Evolutionary conservation across 2,329 filamentous ascomycete species (phyloP).

Genomic region (Pseudogymnoascus sp.): DNA sequence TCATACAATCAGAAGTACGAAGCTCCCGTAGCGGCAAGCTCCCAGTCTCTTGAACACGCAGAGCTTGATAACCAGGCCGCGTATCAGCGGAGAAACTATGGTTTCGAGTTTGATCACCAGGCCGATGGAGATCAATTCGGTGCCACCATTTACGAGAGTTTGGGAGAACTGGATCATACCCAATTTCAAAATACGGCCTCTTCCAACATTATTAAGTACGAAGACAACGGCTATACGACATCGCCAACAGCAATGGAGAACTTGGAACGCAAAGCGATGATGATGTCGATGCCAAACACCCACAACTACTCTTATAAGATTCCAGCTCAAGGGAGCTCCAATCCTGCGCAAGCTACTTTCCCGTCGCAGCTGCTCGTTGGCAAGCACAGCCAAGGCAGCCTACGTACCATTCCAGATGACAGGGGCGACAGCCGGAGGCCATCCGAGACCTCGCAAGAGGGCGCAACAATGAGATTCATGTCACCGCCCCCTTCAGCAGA

Average conservation of each 20-base stretch:
- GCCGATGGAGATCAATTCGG: not conserved
- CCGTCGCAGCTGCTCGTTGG: constrained; percentile 5
- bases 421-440: not conserved
- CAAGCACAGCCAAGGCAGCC: not conserved
- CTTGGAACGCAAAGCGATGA: not conserved
- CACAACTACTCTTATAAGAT: not conserved
- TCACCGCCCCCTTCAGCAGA: constrained; percentile 12
- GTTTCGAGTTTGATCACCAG: not conserved
- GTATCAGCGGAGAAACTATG: not conserved
- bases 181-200: not conserved
- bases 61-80: constrained; percentile 6
- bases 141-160: not conserved
- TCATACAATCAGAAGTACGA: constrained; percentile 8
- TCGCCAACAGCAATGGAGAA: not conserved
- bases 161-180: not conserved
- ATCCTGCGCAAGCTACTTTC: not conserved
- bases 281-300: not conserved
- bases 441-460: not conserved
- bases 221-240: not conserved
- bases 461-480: constrained; percentile 10
- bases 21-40: not conserved
- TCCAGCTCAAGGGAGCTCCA: not conserved
- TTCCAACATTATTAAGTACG: not conserved
- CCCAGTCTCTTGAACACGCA: not conserved
- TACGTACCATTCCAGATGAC: not conserved